phyloP scores from a whole-genome alignment of 2,329 filamentous ascomycete species.

The Xylariaceae sp. region DNA sequence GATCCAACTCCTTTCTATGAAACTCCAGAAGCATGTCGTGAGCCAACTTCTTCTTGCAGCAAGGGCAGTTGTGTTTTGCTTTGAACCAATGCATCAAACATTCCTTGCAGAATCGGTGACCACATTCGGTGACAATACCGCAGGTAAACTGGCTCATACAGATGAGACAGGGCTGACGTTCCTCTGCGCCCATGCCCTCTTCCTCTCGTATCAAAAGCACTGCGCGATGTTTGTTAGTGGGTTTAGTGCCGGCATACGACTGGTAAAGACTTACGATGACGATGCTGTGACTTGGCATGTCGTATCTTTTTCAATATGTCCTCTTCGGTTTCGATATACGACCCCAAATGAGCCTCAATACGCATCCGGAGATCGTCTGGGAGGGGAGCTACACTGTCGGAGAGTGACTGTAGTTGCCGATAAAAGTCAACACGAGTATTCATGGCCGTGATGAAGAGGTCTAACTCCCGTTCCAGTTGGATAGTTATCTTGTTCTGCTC shows the following conservation, averaged over 20 bases:
- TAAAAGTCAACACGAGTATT: conserved; percentile 88
- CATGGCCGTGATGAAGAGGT: conserved; percentile 72
- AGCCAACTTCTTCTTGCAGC: conserved; percentile 71
- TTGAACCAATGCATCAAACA: conserved; percentile 79
- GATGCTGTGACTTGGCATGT: conserved; percentile 64
- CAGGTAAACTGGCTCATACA: conserved; percentile 72
- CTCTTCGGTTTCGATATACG: conserved; percentile 43
- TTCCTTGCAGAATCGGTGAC: conserved; percentile 87
- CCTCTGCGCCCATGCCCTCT: conserved; percentile 58
- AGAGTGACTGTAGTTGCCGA: conserved; percentile 83
- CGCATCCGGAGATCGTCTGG: conserved; percentile 54
- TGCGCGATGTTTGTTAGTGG: conserved; percentile 15
- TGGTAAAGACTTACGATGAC: conserved; percentile 55
- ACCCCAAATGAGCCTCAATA: conserved; percentile 33
- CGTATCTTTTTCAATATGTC: conserved; percentile 55
- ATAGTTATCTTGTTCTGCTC: conserved; percentile 48
- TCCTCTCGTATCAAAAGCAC: conserved; percentile 52
- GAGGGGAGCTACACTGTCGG: conserved; percentile 76
- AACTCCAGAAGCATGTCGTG: conserved; percentile 76
- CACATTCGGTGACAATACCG: conserved; percentile 83
- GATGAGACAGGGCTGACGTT: conserved; percentile 75
- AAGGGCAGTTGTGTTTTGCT: conserved; percentile 71
- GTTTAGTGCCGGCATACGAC: not conserved
- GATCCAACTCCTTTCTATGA: conserved; percentile 70
- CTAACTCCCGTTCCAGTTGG: conserved; percentile 64